These are phyloP conservation scores for Aspergillus sp. DNA, from an alignment of 2,329 filamentous ascomycete genomes.

Conservation along the genomic window DNA sequence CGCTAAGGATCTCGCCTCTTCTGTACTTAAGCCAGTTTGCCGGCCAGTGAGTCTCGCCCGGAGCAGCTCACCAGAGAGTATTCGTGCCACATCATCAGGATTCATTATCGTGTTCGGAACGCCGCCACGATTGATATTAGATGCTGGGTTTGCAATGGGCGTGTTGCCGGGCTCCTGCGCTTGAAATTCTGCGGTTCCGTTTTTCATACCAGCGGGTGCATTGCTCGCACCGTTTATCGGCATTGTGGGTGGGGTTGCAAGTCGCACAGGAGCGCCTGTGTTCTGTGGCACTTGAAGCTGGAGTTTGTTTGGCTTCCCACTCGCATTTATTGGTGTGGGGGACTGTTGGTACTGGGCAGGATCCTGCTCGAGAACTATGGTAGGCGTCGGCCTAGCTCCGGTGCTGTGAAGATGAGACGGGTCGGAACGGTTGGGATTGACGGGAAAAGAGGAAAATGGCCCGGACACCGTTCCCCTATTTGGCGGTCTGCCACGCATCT, in stretches of 20 bases:
- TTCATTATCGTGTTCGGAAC: conserved; percentile 18
- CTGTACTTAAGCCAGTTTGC: conserved; percentile 23
- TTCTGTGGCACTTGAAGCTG: conserved; percentile 46
- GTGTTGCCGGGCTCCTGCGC: conserved; percentile 4
- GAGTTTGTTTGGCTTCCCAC: conserved; percentile 37
- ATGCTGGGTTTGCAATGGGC: conserved; percentile 4
- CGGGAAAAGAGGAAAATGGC: conserved; percentile 69
- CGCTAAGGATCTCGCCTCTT: conserved; percentile 35
- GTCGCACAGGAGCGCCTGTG: conserved; percentile 40
- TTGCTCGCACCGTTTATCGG: conserved; percentile 39
- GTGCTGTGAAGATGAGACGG: conserved; percentile 46
- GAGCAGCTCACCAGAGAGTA: conserved; percentile 33
- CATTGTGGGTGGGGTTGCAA: conserved; percentile 44
- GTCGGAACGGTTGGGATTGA: conserved; percentile 54
- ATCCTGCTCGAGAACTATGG: conserved; percentile 46
- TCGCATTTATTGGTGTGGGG: conserved; percentile 22
- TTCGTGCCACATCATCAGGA: conserved; percentile 32
- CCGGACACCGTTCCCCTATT: conserved; percentile 66
- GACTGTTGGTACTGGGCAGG: conserved; percentile 27
- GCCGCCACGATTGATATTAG: conserved; percentile 10
- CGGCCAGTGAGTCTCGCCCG: conserved; percentile 31
- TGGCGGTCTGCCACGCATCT: conserved; percentile 76
- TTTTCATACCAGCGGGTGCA: conserved; percentile 18
- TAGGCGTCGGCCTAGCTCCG: conserved; percentile 39
- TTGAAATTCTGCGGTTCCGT: conserved; percentile 13